Evolutionary conservation across 768 basidiomycete species (phyloP), one percentile per base, ranked within the genome.

Genomic region (Rhizopogon vulgaris): DNA sequence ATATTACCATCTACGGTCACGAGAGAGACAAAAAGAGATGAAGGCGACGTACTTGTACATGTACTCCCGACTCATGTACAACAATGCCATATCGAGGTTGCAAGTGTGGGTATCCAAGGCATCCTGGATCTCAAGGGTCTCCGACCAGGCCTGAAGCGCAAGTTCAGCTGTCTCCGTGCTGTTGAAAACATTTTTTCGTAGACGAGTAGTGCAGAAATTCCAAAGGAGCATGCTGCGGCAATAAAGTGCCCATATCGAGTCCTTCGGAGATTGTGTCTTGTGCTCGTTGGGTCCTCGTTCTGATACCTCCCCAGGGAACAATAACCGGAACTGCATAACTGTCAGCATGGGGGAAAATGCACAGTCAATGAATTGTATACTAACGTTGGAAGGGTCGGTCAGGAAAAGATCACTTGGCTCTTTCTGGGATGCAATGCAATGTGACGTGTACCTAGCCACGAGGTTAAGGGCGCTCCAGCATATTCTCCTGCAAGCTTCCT

Each of bases 171-270:
- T 77, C n/a, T 79, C 78, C 32, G 82, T 78, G 18, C 70, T 70
- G 10, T 70, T 64, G 52, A 73, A 72, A 0, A 59, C 58, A 11
- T 72, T 71, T 50, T 72, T 70, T 46, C 77, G 63, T 25, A 83
- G 69, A 3, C 80, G 79, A 43, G 76, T 74, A 22, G 66, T 64
- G 56, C 80, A 83, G 61, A 82, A 84, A 59, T 80, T 85, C 87
- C 87, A 91, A 3, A 90, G 72, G 9, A 91, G 75, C 84, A 90
- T 86, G 62, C 81, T 82, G 32, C 89, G 82, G 67, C 87, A 89
- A 59, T 88, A 88, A 25, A 91, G 71, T 0, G 86, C 88, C 88
- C 88, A 90, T 1, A 91, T 76, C 14, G 84, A 83, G 55, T 90
- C 85, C 63, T 89, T 90, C 14, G 83, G 76, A 15, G 83, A 83